Conservation (phyloP, 257 asterid genomes). For the Orobanche coerulescens region DNA sequence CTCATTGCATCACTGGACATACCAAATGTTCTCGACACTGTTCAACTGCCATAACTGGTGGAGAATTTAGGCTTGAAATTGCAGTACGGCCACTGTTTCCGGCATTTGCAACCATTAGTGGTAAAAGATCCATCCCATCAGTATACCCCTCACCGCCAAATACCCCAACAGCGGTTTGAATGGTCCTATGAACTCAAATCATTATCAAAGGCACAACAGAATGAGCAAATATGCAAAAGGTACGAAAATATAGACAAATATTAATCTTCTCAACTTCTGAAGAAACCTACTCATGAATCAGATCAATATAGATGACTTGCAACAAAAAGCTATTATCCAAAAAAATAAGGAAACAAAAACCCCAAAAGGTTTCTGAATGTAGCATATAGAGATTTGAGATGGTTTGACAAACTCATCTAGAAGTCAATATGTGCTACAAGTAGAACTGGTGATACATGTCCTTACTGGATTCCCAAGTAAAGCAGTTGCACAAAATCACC, state of each 20-base stretch:
- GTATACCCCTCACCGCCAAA: conserved; percentile 76
- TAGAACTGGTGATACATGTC: neutral
- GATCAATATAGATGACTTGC: neutral
- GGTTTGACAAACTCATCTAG: neutral
- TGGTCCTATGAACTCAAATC: conserved; percentile 47
- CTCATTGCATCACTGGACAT: conserved; percentile 21
- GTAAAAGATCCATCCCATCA: conserved; percentile 54
- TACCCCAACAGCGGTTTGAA: conserved; percentile 92
- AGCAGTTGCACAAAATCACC: neutral
- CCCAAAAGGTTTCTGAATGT: neutral
- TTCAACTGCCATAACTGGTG: conserved; percentile 75
- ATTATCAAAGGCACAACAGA: conserved; percentile 9
- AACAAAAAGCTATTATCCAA: neutral
- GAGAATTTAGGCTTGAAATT: conserved; percentile 69
- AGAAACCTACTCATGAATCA: neutral
- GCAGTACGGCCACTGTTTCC: conserved; percentile 74
- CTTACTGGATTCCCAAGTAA: neutral
- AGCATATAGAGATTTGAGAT: neutral
- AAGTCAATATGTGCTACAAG: neutral
- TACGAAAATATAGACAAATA: neutral
- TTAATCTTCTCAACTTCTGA: neutral
- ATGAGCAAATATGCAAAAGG: neutral
- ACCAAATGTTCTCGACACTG: conserved; percentile 97
- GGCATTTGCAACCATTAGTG: conserved; percentile 84
- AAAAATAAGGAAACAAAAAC: neutral